These are phyloP conservation scores for Debaryomyces sp. DNA, from an alignment of 1,139 yeast species.

Conservation along the genomic window DNA sequence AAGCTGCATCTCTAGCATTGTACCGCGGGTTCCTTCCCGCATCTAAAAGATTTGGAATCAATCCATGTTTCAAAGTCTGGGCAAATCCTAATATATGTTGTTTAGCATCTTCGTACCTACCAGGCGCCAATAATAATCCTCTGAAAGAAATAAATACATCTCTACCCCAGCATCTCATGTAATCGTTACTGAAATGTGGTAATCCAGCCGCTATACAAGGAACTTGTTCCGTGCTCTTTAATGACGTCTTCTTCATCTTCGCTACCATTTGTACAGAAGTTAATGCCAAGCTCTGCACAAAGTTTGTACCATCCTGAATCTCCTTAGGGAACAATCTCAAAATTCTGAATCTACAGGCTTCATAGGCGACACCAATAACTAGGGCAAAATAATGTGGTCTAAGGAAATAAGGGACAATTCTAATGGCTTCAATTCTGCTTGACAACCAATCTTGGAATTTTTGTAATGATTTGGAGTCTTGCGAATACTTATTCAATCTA, in stretches of 20 bases:
- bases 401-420: slow-evolving; percentile 72
- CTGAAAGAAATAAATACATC: slow-evolving; percentile 88
- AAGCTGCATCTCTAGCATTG: slow-evolving; percentile 95
- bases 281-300: slow-evolving; percentile 78
- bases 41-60: slow-evolving; percentile 90
- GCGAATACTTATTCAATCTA: slow-evolving; percentile 60
- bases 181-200: slow-evolving; percentile 88
- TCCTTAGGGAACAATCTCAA: slow-evolving; percentile 56
- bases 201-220: slow-evolving; percentile 94
- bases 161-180: slow-evolving; percentile 98
- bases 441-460: slow-evolving; percentile 70
- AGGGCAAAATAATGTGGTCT: slow-evolving; percentile 87
- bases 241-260: slow-evolving; percentile 69
- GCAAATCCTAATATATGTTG: slow-evolving; percentile 86
- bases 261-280: slow-evolving; percentile 91
- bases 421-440: slow-evolving; percentile 65
- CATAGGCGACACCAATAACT: slow-evolving; percentile 78
- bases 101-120: slow-evolving; percentile 77
- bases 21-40: slow-evolving; percentile 93
- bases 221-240: slow-evolving; percentile 61
- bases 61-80: slow-evolving; percentile 88
- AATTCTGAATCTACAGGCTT: slow-evolving; percentile 73
- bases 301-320: slow-evolving; percentile 64
- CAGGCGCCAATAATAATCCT: slow-evolving; percentile 79
- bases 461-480: slow-evolving; percentile 45